A percentile compares a stretch with the other conserved stretches of the same genome.
phyloP scores from a whole-genome alignment of 257 asterid species.

The Solanum etuberosum region DNA sequence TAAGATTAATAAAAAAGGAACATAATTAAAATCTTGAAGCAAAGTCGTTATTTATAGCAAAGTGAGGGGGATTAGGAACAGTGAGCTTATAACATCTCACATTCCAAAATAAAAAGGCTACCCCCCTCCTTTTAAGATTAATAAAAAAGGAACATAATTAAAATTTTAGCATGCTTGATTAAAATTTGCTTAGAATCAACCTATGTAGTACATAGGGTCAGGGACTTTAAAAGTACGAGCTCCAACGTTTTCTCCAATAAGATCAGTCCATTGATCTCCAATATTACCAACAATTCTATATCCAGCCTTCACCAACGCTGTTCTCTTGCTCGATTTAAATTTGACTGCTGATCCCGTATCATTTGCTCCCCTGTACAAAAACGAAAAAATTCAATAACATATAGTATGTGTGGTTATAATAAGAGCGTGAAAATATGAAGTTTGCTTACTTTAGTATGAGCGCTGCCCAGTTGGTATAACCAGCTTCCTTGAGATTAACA shows the following conservation, averaged over 20 bases:
- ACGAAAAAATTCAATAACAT: too few species aligned
- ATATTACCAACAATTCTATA: slow-evolving; percentile 23
- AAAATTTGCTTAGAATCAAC: not conserved
- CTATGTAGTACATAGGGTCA: slow-evolving; percentile 21
- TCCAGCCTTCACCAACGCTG: slow-evolving; percentile 12
- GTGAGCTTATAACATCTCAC: too few species aligned
- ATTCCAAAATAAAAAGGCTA: not conserved
- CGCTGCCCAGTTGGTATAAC: slow-evolving; percentile 36
- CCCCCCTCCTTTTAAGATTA: too few species aligned
- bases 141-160: too few species aligned
- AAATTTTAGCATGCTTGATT: not conserved
- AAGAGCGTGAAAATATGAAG: too few species aligned
- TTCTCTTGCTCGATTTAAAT: slow-evolving; percentile 21
- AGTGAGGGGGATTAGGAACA: not conserved
- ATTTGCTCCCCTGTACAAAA: slow-evolving; percentile 11
- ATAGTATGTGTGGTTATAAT: too few species aligned
- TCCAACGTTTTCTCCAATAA: slow-evolving; percentile 13
- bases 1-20: too few species aligned
- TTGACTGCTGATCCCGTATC: not conserved
- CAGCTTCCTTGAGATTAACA: slow-evolving; percentile 23
- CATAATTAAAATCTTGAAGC: not conserved
- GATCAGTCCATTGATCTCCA: slow-evolving; percentile 34
- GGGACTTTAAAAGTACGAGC: slow-evolving; percentile 27
- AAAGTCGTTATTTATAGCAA: not conserved
- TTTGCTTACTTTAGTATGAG: slow-evolving; percentile 31